Evolutionary conservation across 2,329 filamentous ascomycete species (phyloP), one percentile per base, ranked within the genome.

Genomic region (Chlorencoelia australis): DNA sequence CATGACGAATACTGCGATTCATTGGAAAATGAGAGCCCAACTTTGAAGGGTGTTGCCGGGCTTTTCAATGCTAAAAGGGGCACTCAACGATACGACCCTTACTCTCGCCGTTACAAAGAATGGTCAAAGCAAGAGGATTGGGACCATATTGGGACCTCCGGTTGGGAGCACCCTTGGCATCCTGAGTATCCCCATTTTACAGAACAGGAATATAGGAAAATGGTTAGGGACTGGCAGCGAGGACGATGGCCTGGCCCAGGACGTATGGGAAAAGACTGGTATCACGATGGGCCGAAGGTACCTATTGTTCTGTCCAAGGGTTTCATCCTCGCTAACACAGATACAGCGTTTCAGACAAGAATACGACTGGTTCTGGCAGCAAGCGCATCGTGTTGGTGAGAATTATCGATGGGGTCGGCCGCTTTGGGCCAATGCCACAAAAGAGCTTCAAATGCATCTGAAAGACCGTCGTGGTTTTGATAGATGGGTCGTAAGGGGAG

Each of bases 361-460:
- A 21, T 38, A 53, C 13, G 43, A 54, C 39, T 30, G 36, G 17
- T 56, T 52, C 29, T 56, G 53, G 53, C 48, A 47, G 22, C 17
- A 48, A 25, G 50, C 53, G 2, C 53, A 54, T 45, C 43, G 47
- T 1, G 31, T 45, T 27, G 48, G 46, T 2, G 49, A 50, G 4
- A 53, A 52, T 32, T 8, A 34, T 7, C 24, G 26, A 7, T 11
- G 30, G 5, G 35, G 28, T 2, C 28, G 25, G 7, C 20, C 15
- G 7, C 25, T 22, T 9, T 11, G 22, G 8, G n/a, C n/a, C n/a
- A n/a, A n/a, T n/a, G n/a, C n/a, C n/a, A n/a, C n/a, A n/a, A n/a
- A n/a, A n/a, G n/a, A n/a, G n/a, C n/a, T n/a, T n/a, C n/a, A n/a
- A n/a, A n/a, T n/a, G n/a, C n/a, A n/a, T n/a, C n/a, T n/a, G n/a